Base-by-base conservation (phyloP, 495 filamentous ascomycete species). In the Letharia columbiana region DNA sequence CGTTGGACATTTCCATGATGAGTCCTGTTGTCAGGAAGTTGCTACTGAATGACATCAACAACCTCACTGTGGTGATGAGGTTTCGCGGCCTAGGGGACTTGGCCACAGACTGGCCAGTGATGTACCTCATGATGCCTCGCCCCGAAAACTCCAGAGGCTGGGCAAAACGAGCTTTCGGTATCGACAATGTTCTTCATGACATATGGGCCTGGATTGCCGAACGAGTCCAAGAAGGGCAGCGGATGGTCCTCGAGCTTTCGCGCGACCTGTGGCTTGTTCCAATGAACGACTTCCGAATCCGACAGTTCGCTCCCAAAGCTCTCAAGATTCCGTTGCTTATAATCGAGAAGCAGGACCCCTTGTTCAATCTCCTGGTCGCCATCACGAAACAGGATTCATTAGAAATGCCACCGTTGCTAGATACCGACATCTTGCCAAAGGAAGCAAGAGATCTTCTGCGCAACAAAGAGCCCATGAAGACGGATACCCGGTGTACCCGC, bases 161-260 rank as follows among this genome's bases (percentile, higher is more conserved):
- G 23, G 23, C 23, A 28, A 28, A 28, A 28, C 23, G 23, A 28
- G 23, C 23, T 28, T 28, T 28, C 23, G 23, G n/a, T 6, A 10
- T 63, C 1, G 69, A 71, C 59, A 10, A 4, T 5, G 20, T 54
- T 2, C 11, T 71, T 12, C 39, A 41, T 3, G 20, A 44, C 50
- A 57, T 66, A 23, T 71, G 69, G 69, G 42, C n/a, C 0, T 71
- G 69, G 69, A 65, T 71, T 4, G 18, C 20, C 11, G 44, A 9
- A 4, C 41, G 41, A 59, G 60, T 35, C 9, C 10, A 63, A 11
- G 40, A 67, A 63, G 58, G 31, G n/a, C 10, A 59, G 7, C 40
- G n/a, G 8, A 28, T 7, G 13, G 54, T 4, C 10, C 41, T 39
- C 44, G 41, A 41, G n/a, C 31, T 41, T 45, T 20, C 4, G 18